These are phyloP conservation scores for Cyclaneusma minus DNA, from an alignment of 2,329 filamentous ascomycete species.

Conservation along the genomic window DNA sequence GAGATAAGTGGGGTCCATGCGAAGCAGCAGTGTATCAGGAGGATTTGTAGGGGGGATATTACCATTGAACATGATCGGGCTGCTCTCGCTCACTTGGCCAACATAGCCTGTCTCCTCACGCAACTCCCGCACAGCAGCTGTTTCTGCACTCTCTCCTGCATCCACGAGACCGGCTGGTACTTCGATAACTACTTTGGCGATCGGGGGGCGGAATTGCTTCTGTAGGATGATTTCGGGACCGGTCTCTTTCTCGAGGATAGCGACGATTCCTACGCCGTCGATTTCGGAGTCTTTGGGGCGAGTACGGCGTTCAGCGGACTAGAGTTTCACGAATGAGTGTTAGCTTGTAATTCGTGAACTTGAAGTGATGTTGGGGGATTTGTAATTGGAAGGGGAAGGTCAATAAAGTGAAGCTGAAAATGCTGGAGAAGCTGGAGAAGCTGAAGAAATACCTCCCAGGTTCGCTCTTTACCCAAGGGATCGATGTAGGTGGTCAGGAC, in stretches of 20 bases:
- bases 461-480: slow-evolving; percentile 38
- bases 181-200: slow-evolving; percentile 44
- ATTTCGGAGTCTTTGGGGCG: slow-evolving; percentile 44
- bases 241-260: slow-evolving; percentile 41
- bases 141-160: slow-evolving; percentile 41
- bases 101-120: slow-evolving; percentile 54
- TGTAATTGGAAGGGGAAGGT: too few species aligned
- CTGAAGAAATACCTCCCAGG: too few species aligned
- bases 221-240: slow-evolving; percentile 43
- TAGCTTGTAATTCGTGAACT: slow-evolving; percentile 41
- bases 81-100: slow-evolving; percentile 36
- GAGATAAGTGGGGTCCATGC: slow-evolving; percentile 10
- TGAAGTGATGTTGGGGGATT: too few species aligned
- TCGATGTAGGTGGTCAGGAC: slow-evolving; percentile 51
- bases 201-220: slow-evolving; percentile 50
- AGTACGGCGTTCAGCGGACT: slow-evolving; percentile 54
- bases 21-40: slow-evolving; percentile 1
- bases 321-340: too few species aligned
- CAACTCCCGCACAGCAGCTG: slow-evolving; percentile 47
- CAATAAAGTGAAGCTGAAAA: too few species aligned
- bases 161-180: slow-evolving; percentile 50
- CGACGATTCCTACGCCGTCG: slow-evolving; percentile 60
- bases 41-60: slow-evolving; percentile 2
- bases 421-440: too few species aligned
- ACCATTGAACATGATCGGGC: slow-evolving; percentile 51